Percentiles rank a stretch among this genome's conserved stretches.
Evolutionary conservation across 495 filamentous ascomycete species (phyloP).

Genomic region (Eremomyces bilateralis): DNA sequence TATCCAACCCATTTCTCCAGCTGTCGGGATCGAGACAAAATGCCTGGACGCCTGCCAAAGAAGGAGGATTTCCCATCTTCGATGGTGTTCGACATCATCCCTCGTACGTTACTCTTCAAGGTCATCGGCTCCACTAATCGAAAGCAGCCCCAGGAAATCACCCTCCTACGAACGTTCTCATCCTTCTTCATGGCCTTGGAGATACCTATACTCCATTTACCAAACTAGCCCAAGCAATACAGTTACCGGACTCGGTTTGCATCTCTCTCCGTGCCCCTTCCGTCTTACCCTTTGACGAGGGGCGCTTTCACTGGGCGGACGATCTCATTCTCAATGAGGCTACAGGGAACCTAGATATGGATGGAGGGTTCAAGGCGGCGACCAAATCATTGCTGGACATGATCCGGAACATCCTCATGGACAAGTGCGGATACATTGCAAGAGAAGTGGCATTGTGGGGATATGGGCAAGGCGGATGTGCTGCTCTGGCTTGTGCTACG

Average conservation of each 20-base stretch:
- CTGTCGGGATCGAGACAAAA: too few species aligned
- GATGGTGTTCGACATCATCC: constrained; percentile 25
- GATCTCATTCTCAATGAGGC: constrained; percentile 47
- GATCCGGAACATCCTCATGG: constrained; percentile 35
- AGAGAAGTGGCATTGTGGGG: constrained; percentile 61
- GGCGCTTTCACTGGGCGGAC: constrained; percentile 85
- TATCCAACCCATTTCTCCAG: too few species aligned
- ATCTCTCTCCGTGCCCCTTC: constrained; percentile 53
- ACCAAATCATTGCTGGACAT: constrained; percentile 30
- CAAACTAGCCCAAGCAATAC: constrained; percentile 45
- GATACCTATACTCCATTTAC: constrained; percentile 52
- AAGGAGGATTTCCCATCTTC: constrained; percentile 29
- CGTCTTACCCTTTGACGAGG: constrained; percentile 50
- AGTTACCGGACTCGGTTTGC: constrained; percentile 57
- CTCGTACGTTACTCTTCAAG: too few species aligned
- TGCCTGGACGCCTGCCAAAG: constrained; percentile 19
- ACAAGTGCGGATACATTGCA: constrained; percentile 45
- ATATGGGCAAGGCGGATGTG: constrained; percentile 73
- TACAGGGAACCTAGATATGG: constrained; percentile 48
- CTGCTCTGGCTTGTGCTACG: constrained; percentile 35
- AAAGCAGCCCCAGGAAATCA: constrained; percentile 15
- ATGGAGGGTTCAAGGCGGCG: constrained; percentile 49
- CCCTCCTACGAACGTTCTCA: constrained; percentile 45
- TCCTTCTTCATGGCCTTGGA: constrained; percentile 82
- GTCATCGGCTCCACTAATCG: too few species aligned